phyloP scores from a whole-genome alignment of 2,329 filamentous ascomycete species.

The Metarhizium humberi region DNA sequence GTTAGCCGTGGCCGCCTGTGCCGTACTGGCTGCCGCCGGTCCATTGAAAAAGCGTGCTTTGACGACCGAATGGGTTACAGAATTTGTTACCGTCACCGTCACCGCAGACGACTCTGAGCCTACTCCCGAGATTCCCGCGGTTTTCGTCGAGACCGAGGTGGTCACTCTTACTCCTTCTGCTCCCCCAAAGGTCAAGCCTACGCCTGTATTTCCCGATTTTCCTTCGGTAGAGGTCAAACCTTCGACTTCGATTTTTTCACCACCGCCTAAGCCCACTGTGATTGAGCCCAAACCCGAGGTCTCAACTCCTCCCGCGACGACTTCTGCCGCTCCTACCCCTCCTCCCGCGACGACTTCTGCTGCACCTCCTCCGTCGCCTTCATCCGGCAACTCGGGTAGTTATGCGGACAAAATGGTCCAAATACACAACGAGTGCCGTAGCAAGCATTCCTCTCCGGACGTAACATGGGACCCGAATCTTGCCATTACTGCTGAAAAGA shows the following conservation, averaged over 20 bases:
- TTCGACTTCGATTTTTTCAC: not conserved
- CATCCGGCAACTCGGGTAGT: slow-evolving; percentile 9
- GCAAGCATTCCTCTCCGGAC: slow-evolving; percentile 63
- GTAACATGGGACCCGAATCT: slow-evolving; percentile 59
- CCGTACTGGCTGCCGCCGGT: slow-evolving; percentile 34
- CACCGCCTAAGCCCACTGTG: slow-evolving; percentile 6
- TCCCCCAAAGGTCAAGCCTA: not conserved
- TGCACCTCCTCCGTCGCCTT: too few species aligned
- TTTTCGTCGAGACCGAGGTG: slow-evolving; percentile 4
- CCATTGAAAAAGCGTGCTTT: slow-evolving; percentile 33
- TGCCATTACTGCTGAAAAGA: slow-evolving; percentile 51
- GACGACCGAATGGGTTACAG: slow-evolving; percentile 30
- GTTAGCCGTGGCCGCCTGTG: slow-evolving; percentile 34
- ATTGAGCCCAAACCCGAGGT: not conserved
- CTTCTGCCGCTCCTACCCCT: slow-evolving; percentile 5
- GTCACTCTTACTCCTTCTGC: not conserved
- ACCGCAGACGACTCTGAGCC: slow-evolving; percentile 16
- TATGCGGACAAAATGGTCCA: slow-evolving; percentile 40
- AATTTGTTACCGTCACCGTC: slow-evolving; percentile 35
- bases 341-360: not conserved
- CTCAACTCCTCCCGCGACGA: not conserved
- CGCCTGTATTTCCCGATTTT: too few species aligned
- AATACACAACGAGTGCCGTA: slow-evolving; percentile 77
- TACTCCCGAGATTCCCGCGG: not conserved
- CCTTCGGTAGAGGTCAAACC: not conserved